Percentiles rank a stretch among this genome's conserved stretches.
These are phyloP conservation scores for Daldinia childiae DNA, from an alignment of 495 filamentous ascomycete species.

Conservation along the genomic window DNA sequence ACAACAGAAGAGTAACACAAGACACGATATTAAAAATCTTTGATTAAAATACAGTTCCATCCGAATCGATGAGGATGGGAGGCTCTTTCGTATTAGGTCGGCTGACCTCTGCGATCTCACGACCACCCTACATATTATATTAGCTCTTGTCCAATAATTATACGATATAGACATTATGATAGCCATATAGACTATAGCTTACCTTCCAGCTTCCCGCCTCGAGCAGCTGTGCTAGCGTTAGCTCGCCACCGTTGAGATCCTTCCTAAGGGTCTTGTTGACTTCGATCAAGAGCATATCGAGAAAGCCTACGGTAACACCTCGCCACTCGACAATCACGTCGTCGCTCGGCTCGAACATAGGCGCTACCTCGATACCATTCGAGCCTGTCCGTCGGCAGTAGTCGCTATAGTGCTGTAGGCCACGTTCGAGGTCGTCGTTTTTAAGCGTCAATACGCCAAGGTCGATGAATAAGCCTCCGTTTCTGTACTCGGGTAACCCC, in stretches of 20 bases:
- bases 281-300: slow-evolving; percentile 77
- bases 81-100: slow-evolving; percentile 96
- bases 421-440: slow-evolving; percentile 66
- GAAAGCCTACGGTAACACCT: slow-evolving; percentile 80
- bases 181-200: slow-evolving; percentile 11
- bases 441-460: slow-evolving; percentile 83
- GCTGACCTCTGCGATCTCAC: slow-evolving; percentile 95
- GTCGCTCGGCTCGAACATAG: slow-evolving; percentile 79
- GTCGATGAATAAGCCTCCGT: slow-evolving; percentile 86
- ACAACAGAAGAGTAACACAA: slow-evolving; percentile 25
- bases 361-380: slow-evolving; percentile 73
- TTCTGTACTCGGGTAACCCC: slow-evolving; percentile 87
- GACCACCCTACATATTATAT: slow-evolving; percentile 72
- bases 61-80: slow-evolving; percentile 94
- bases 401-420: slow-evolving; percentile 74
- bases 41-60: slow-evolving; percentile 90
- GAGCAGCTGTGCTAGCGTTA: slow-evolving; percentile 80
- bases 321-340: slow-evolving; percentile 92
- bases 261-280: slow-evolving; percentile 70
- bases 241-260: slow-evolving; percentile 61
- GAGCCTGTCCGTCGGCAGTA: slow-evolving; percentile 80
- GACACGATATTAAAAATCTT: not conserved
- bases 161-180: slow-evolving; percentile 1
- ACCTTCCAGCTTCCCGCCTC: slow-evolving; percentile 98
- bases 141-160: not conserved